phyloP scores from a whole-genome alignment of 345 rosid genomes.

The Triadica sebifera region DNA sequence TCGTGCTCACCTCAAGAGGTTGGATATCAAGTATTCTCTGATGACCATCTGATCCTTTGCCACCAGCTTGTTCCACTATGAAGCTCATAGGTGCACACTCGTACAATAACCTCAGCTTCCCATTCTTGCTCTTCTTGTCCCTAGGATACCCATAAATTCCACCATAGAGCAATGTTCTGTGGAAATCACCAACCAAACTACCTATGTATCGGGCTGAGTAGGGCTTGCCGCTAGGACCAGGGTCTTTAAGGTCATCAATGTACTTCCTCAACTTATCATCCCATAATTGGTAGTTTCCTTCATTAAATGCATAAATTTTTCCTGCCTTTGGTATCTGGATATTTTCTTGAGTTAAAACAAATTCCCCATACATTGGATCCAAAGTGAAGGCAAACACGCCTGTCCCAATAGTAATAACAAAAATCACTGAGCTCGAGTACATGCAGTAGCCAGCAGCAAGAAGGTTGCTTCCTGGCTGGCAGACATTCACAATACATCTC shows the following conservation, averaged over 20 bases:
- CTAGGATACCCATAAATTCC: conserved; percentile 95
- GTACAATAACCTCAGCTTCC: conserved; percentile 84
- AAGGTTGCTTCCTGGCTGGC: conserved; percentile 92
- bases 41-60: conserved; percentile 94
- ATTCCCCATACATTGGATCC: conserved; percentile 95
- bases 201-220: conserved; percentile 93
- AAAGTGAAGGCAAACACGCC: conserved; percentile 82
- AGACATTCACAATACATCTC: conserved; percentile 77
- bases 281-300: conserved; percentile 94
- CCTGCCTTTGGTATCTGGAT: conserved; percentile 81
- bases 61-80: conserved; percentile 94
- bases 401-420: conserved; percentile 72
- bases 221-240: conserved; percentile 81
- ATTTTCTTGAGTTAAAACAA: conserved; percentile 83
- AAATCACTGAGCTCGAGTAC: conserved; percentile 93
- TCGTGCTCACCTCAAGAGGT: conserved; percentile 61
- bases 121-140: conserved; percentile 89
- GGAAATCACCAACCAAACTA: conserved; percentile 95
- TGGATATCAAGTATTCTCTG: conserved; percentile 73
- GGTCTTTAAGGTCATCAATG: conserved; percentile 87
- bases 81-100: conserved; percentile 99
- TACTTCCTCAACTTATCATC: conserved; percentile 89
- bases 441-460: conserved; percentile 94
- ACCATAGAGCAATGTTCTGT: conserved; percentile 77
- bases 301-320: conserved; percentile 81